Evolutionary conservation across 805 yeast genomes (phyloP).

Genomic region (Candida nemodendra): DNA sequence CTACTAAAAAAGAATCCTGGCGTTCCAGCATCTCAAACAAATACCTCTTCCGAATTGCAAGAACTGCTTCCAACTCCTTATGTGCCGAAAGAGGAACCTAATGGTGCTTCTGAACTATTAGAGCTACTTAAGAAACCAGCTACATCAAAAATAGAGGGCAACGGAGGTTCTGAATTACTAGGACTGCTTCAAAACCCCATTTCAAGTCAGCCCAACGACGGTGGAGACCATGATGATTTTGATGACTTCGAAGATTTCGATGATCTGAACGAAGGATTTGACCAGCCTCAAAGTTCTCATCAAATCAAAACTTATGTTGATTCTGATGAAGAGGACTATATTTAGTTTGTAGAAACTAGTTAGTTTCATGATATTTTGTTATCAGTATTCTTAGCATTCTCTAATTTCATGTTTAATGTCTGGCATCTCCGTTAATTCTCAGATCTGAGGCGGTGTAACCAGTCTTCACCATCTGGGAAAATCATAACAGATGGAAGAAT

Average conservation of each 20-base stretch:
- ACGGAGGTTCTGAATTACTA: background rate
- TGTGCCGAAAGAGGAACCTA: background rate
- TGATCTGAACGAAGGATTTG: constrained; percentile 23
- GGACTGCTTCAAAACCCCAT: background rate
- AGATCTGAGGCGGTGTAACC: constrained; percentile 6
- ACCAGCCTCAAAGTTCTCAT: constrained; percentile 16
- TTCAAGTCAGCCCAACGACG: background rate
- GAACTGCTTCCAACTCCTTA: too few species aligned
- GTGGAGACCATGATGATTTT: constrained; percentile 11
- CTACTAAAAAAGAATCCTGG: background rate
- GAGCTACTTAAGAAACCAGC: too few species aligned
- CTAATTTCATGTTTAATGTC: background rate
- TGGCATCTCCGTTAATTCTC: background rate
- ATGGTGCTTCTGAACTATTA: constrained; percentile 6
- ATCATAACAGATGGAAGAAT: background rate
- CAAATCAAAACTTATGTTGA: constrained; percentile 21
- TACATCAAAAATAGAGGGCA: too few species aligned
- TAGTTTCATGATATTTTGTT: background rate
- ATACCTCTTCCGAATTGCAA: too few species aligned
- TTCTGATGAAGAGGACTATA: constrained; percentile 17
- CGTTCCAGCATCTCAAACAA: too few species aligned
- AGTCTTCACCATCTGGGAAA: background rate
- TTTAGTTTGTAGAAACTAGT: too few species aligned
- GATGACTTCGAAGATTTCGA: constrained; percentile 25
- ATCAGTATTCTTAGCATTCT: background rate